Evolutionary conservation across 768 basidiomycete species (phyloP).

Genomic region (Neoboletus brunneissimus): DNA sequence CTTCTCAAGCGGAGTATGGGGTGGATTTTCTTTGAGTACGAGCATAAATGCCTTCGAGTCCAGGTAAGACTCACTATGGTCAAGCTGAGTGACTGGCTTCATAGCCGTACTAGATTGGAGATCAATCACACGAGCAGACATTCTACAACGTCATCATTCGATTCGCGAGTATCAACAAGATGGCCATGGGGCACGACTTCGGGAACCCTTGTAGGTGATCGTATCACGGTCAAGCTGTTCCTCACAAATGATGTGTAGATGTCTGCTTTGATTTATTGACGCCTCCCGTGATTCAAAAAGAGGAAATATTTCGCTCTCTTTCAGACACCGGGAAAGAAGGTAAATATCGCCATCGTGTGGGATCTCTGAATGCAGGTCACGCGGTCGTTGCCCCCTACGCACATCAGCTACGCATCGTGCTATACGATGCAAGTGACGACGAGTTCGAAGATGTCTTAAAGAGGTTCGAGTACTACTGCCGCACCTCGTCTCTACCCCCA

Average conservation of each 20-base stretch:
- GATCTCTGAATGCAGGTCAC: constrained; percentile 58
- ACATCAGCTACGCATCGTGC: constrained; percentile 62
- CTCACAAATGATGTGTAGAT: constrained; percentile 38
- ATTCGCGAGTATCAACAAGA: constrained; percentile 56
- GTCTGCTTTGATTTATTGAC: constrained; percentile 65
- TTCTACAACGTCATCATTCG: constrained; percentile 52
- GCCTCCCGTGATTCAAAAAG: constrained; percentile 61
- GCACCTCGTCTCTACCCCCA: constrained; percentile 44
- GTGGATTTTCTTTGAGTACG: constrained; percentile 62
- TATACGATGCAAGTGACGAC: constrained; percentile 47
- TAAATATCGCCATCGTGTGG: constrained; percentile 55
- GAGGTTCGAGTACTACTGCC: constrained; percentile 54
- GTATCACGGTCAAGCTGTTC: constrained; percentile 1
- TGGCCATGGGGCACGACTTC: constrained; percentile 58
- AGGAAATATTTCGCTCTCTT: constrained; percentile 56
- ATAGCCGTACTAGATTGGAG: constrained; percentile 49
- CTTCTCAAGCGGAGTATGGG: constrained; percentile 47
- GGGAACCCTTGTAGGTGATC: constrained; percentile 57
- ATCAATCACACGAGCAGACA: constrained; percentile 47
- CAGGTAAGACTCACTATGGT: constrained; percentile 39
- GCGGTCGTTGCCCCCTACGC: constrained; percentile 63
- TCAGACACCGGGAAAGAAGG: constrained; percentile 34
- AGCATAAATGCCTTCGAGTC: constrained; percentile 63
- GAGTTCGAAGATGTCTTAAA: constrained; percentile 35
- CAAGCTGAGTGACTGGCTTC: neutral